Conservation (phyloP, 306 rosid genomes). For the Sicyos edulis region DNA sequence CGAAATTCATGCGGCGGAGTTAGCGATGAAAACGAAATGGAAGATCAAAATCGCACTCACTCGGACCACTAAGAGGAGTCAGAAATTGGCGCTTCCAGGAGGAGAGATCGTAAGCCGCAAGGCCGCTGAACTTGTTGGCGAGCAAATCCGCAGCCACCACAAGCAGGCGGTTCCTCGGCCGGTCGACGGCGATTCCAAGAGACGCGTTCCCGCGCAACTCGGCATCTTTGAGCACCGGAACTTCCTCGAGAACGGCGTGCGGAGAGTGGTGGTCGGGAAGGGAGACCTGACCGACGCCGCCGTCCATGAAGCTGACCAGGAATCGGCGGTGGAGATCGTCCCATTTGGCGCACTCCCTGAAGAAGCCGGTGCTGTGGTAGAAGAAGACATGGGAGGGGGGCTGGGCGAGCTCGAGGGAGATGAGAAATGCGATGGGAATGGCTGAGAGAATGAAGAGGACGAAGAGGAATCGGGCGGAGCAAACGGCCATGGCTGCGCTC, state of each 20-base stretch:
- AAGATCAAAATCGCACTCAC: constrained; percentile 35
- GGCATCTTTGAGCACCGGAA: constrained; percentile 37
- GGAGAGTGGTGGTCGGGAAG: constrained; percentile 30
- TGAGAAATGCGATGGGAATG: constrained; percentile 58
- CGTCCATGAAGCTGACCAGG: constrained; percentile 47
- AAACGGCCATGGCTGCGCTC: constrained; percentile 24
- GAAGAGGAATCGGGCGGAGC: constrained; percentile 41
- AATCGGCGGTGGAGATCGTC: constrained; percentile 59
- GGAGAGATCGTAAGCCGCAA: constrained; percentile 67
- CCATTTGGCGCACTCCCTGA: constrained; percentile 77
- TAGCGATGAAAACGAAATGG: constrained; percentile 4
- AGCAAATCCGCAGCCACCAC: constrained; percentile 51
- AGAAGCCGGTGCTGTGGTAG: constrained; percentile 62
- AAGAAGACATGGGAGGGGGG: constrained; percentile 55
- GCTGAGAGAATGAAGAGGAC: constrained; percentile 51
- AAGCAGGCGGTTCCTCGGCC: constrained; percentile 52
- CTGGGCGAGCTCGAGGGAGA: constrained; percentile 54
- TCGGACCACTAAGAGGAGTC: constrained; percentile 49
- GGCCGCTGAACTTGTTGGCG: constrained; percentile 46
- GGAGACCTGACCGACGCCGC: constrained; percentile 53
- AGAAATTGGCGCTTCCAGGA: constrained; percentile 66
- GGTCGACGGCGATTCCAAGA: constrained; percentile 52
- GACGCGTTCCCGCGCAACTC: constrained; percentile 64
- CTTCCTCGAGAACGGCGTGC: constrained; percentile 38
- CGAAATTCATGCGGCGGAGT: constrained; percentile 9